Evolutionary conservation across 2,329 filamentous ascomycete species (phyloP).

Genomic region (Aureobasidium sp.): DNA sequence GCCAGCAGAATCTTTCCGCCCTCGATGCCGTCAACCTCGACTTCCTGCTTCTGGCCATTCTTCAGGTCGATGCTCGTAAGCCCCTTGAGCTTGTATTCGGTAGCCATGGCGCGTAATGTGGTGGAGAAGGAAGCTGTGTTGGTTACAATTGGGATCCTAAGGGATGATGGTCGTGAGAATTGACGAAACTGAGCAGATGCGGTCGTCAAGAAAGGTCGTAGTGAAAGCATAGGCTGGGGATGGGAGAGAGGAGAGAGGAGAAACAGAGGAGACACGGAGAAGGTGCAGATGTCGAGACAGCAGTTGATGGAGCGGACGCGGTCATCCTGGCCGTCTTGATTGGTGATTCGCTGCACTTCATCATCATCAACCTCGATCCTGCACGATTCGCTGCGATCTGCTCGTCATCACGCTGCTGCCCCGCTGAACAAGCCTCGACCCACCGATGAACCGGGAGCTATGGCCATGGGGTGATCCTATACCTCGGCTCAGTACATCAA

Average conservation of each 20-base stretch:
- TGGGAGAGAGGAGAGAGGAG: background rate
- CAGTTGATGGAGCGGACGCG: background rate
- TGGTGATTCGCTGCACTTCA: slow-evolving; percentile 9
- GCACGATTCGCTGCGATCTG: background rate
- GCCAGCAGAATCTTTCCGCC: slow-evolving; percentile 78
- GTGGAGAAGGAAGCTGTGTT: slow-evolving; percentile 17
- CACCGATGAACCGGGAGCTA: background rate
- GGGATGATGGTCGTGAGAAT: background rate
- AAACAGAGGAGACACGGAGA: background rate
- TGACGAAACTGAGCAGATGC: slow-evolving; percentile 8
- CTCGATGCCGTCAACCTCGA: slow-evolving; percentile 81
- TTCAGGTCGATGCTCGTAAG: slow-evolving; percentile 65
- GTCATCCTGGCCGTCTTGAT: background rate
- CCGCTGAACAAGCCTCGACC: background rate
- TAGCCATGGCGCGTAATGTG: slow-evolving; percentile 31
- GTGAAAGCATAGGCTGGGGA: slow-evolving; percentile 8
- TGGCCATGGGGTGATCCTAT: background rate
- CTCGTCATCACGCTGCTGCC: slow-evolving; percentile 3
- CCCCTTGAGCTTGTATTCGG: slow-evolving; percentile 59
- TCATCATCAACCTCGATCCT: background rate
- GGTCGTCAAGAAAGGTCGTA: slow-evolving; percentile 12
- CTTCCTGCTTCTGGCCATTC: slow-evolving; percentile 77
- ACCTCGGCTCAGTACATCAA: background rate
- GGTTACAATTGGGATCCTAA: background rate
- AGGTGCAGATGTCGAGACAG: background rate